Evolutionary conservation across 1,284 basidiomycete genomes (phyloP), one percentile per base, ranked within the genome.

Genomic region (Mycena citricolor): DNA sequence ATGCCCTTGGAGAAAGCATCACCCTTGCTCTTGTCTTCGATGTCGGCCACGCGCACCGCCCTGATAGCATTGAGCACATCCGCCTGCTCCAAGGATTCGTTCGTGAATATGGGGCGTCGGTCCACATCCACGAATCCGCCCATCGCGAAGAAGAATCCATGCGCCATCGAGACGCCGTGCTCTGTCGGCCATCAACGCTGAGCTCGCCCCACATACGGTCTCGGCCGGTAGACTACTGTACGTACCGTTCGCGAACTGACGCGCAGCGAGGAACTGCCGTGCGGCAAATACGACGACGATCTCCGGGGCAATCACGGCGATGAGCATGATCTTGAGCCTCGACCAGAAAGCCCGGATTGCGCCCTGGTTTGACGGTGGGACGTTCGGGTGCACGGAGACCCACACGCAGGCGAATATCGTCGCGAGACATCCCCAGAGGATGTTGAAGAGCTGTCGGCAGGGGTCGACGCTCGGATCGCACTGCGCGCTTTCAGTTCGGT

Each of bases 21-120:
- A 1, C 53, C 49, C 44, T 61, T 57, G 45, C 58, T 56, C 21
- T 44, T 47, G 26, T 60, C 60, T 12, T 37, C 12, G 17, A 62
- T 56, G 14, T 57, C 50, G 10, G 42, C 34, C 12, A 19, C 39
- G 4, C 16, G 20, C 11, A 49, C 38, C 4, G 7, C 14, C 13
- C 19, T 39, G 22, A 52, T 42, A 7, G 30, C 16, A 5, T 17
- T 23, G 20, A 45, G 19, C 34, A 33, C 3, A 5, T 12, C 5
- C 7, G 26, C 22, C 6, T 31, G 26, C 2, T n/a, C n/a, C 3
- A 46, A 14, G 20, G 32, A 39, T 3, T 12, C 23, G 3, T 22
- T 1, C 1, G 32, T 46, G 4, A 26, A 26, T n/a, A 44, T 23
- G 4, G 32, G 32, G 11, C 23, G 16, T 13, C 30, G n/a, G 23